Conservation (phyloP, 495 filamentous ascomycete genomes). For the Aspergillus hancockii region DNA sequence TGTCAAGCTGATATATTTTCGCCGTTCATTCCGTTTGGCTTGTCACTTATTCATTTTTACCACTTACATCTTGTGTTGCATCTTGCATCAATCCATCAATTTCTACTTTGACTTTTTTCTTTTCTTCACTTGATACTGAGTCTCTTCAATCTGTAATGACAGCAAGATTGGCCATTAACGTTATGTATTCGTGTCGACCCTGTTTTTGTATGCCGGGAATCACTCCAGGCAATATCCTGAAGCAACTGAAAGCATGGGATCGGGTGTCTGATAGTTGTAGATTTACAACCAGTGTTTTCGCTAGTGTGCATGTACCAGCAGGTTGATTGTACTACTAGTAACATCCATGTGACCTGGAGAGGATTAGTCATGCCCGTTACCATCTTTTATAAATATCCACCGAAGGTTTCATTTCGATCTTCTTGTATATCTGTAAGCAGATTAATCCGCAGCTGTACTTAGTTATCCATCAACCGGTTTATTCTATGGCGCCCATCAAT, state of each 20-base stretch:
- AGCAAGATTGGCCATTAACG: not conserved
- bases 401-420: slow-evolving; percentile 21
- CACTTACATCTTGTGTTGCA: slow-evolving; percentile 1
- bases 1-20: slow-evolving; percentile 2
- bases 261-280: not conserved
- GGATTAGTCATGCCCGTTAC: slow-evolving; percentile 20
- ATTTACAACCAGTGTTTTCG: too few species aligned
- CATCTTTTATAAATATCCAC: slow-evolving; percentile 22
- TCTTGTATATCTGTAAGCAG: too few species aligned
- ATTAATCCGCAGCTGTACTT: not conserved
- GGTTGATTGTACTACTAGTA: too few species aligned
- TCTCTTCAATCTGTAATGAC: slow-evolving; percentile 12
- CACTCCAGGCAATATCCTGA: not conserved
- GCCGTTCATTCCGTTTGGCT: not conserved
- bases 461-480: not conserved
- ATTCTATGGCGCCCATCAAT: slow-evolving; percentile 10
- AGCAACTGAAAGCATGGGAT: not conserved
- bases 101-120: slow-evolving; percentile 21
- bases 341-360: too few species aligned
- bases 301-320: too few species aligned
- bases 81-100: slow-evolving; percentile 1
- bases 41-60: not conserved
- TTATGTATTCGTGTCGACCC: not conserved
- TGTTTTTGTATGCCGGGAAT: not conserved
- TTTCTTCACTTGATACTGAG: slow-evolving; percentile 14